Conservation (phyloP, 192 early-diverging fungal species). For the Pilaira anomala region DNA sequence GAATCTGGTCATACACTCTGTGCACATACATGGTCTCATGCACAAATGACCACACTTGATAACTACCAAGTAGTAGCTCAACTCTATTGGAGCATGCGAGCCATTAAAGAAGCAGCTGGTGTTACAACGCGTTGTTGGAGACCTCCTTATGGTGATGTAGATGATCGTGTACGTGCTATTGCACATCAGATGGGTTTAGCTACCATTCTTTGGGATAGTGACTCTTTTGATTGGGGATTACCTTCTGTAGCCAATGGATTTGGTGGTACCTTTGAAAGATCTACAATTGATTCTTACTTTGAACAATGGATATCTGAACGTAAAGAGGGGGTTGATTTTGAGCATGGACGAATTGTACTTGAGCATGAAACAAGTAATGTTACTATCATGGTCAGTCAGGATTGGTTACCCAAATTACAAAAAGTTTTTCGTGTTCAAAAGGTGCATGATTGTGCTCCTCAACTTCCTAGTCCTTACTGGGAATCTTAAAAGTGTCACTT, state of each 20-base stretch:
- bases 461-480: slow-evolving; percentile 40
- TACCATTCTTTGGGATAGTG: slow-evolving; percentile 30
- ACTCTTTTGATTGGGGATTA: slow-evolving; percentile 41
- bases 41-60: slow-evolving; percentile 42
- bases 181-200: slow-evolving; percentile 48
- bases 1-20: slow-evolving; percentile 55
- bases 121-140: slow-evolving; percentile 49
- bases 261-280: neutral
- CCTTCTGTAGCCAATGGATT: slow-evolving; percentile 29
- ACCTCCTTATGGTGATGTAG: slow-evolving; percentile 72
- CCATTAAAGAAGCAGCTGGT: slow-evolving; percentile 45
- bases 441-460: slow-evolving; percentile 35
- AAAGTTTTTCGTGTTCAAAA: slow-evolving; percentile 34
- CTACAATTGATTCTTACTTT: slow-evolving; percentile 23
- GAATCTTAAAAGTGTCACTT: slow-evolving; percentile 17
- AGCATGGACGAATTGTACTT: slow-evolving; percentile 39
- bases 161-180: slow-evolving; percentile 69
- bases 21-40: slow-evolving; percentile 57
- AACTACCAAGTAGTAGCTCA: slow-evolving; percentile 53
- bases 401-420: slow-evolving; percentile 40
- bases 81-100: slow-evolving; percentile 37
- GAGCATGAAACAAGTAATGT: slow-evolving; percentile 42
- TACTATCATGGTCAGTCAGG: slow-evolving; percentile 38
- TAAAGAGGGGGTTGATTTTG: slow-evolving; percentile 3
- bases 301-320: slow-evolving; percentile 24